These are phyloP conservation scores for Sarocladiaceae sp. DNA, from an alignment of 2,329 filamentous ascomycete species.

Conservation along the genomic window DNA sequence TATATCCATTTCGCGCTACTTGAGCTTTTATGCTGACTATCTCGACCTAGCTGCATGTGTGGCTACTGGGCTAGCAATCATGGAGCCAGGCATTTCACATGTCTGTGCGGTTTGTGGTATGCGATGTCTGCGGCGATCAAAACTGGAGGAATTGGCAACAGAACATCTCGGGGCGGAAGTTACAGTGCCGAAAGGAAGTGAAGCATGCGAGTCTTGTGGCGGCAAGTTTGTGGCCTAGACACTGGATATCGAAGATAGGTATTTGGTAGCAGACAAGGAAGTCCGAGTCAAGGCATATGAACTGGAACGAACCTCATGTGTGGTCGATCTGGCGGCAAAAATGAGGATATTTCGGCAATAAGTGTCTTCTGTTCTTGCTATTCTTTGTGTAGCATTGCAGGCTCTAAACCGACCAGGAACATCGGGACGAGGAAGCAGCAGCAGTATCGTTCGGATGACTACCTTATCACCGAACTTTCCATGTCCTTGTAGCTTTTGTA, in stretches of 20 bases:
- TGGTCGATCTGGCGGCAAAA: no score
- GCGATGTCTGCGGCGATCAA: slow-evolving; percentile 42
- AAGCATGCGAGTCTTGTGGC: slow-evolving; percentile 35
- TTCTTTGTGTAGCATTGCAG: no score
- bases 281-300: no score
- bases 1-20: neutral
- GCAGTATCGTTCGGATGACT: no score
- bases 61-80: slow-evolving; percentile 49
- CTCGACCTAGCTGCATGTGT: slow-evolving; percentile 43
- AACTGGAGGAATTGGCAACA: slow-evolving; percentile 31
- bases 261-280: neutral
- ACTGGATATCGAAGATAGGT: neutral
- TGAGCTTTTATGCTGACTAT: neutral
- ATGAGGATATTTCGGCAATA: no score
- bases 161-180: slow-evolving; percentile 24
- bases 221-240: slow-evolving; percentile 36
- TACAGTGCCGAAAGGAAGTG: slow-evolving; percentile 25
- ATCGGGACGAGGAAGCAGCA: no score
- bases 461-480: no score
- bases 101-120: slow-evolving; percentile 52
- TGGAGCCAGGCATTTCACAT: slow-evolving; percentile 48
- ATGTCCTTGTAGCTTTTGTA: no score
- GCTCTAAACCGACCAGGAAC: no score
- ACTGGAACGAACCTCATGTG: neutral
- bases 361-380: no score